A percentile compares a stretch with the other conserved stretches of the same genome.
These are phyloP conservation scores for Austroboletus novae-zelandiae DNA, from an alignment of 1,284 basidiomycete species.

Conservation along the genomic window DNA sequence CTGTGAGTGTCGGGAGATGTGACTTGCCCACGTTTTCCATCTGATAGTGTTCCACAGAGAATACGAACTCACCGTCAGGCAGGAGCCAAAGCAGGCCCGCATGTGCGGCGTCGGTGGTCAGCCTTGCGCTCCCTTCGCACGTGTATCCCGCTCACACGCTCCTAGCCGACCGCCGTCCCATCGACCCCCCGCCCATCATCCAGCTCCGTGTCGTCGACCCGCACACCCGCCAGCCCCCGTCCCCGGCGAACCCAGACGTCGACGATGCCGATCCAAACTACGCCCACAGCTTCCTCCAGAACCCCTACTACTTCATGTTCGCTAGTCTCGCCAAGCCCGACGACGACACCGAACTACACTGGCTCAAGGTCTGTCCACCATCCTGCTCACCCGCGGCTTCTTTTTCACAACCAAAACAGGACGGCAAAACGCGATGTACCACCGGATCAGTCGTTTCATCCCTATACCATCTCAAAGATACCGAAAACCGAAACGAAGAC, in stretches of 20 bases:
- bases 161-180: constrained; percentile 85
- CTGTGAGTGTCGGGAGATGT: constrained; percentile 25
- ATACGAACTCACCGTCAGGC: constrained; percentile 81
- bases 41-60: constrained; percentile 46
- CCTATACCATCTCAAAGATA: constrained; percentile 93
- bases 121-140: constrained; percentile 36
- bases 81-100: constrained; percentile 87
- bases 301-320: constrained; percentile 95
- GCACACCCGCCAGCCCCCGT: constrained; percentile 38
- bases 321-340: constrained; percentile 85
- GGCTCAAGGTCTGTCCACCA: constrained; percentile 67
- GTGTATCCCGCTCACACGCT: constrained; percentile 7
- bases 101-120: constrained; percentile 93
- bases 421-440: constrained; percentile 87
- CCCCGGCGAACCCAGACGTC: constrained; percentile 17
- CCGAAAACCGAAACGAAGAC: constrained; percentile 78
- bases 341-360: constrained; percentile 89
- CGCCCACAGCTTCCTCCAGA: constrained; percentile 66
- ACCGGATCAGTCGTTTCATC: constrained; percentile 90
- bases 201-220: constrained; percentile 86
- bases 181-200: constrained; percentile 96
- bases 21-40: constrained; percentile 11
- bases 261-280: constrained; percentile 38
- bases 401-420: constrained; percentile 38
- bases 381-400: background rate